Evolutionary conservation across 2,329 filamentous ascomycete genomes (phyloP).

Genomic region (Fusarium vanettenii): DNA sequence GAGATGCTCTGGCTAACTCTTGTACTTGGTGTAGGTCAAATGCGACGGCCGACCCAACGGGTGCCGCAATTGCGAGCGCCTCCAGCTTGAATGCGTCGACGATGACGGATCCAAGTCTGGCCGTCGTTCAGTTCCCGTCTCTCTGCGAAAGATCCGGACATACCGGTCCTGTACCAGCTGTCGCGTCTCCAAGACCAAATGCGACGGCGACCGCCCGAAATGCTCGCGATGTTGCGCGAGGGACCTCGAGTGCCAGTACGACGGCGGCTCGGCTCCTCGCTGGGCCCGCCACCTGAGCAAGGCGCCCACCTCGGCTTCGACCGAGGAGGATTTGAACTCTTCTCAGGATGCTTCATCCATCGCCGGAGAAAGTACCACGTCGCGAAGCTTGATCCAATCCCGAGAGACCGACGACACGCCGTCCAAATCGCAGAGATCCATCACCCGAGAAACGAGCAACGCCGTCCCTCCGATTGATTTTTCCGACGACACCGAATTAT

Average conservation of each 20-base stretch:
- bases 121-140: conserved; percentile 42
- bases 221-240: conserved; percentile 52
- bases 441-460: conserved; percentile 35
- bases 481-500: conserved; percentile 42
- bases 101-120: conserved; percentile 47
- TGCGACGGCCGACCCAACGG: conserved; percentile 56
- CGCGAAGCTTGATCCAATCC: conserved; percentile 41
- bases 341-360: conserved; percentile 35
- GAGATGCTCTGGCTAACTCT: conserved; percentile 17
- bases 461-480: conserved; percentile 39
- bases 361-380: conserved; percentile 30
- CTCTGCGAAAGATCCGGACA: conserved; percentile 54
- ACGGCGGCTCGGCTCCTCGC: conserved; percentile 52
- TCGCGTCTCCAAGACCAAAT: conserved; percentile 56
- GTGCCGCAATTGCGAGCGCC: conserved; percentile 56
- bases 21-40: conserved; percentile 50
- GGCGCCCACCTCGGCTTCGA: conserved; percentile 36
- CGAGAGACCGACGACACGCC: conserved; percentile 35
- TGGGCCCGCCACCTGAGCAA: conserved; percentile 51
- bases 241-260: conserved; percentile 52
- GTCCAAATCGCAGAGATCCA: conserved; percentile 32
- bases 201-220: conserved; percentile 53
- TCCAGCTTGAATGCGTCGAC: conserved; percentile 55
- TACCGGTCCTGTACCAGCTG: conserved; percentile 55
- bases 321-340: conserved; percentile 36